phyloP scores from a whole-genome alignment of 2,329 filamentous ascomycete genomes.

The Neonectria coccinea region DNA sequence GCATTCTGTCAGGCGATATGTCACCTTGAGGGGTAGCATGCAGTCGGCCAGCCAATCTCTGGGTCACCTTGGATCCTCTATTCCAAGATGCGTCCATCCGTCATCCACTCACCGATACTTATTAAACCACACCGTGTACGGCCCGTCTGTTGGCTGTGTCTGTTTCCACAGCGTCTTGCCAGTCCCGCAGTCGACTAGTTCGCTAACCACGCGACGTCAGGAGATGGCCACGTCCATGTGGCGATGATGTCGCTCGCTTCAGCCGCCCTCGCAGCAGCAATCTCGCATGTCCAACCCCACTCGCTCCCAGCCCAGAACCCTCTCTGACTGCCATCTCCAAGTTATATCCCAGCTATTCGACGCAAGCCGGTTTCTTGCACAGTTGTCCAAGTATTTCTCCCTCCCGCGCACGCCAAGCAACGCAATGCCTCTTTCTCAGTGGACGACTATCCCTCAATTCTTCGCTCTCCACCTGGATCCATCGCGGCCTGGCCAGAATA shows the following conservation, averaged over 20 bases:
- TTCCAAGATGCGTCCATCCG: too few relatives aligned
- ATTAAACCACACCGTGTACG: too few relatives aligned
- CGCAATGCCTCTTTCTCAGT: neutral
- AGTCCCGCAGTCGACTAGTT: neutral
- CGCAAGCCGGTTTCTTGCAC: neutral
- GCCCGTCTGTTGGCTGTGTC: neutral
- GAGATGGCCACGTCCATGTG: conserved; percentile 8
- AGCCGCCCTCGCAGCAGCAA: neutral
- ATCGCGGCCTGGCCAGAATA: neutral
- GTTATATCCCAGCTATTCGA: neutral
- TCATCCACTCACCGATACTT: too few relatives aligned
- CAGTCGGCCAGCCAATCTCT: neutral
- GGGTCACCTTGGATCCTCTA: neutral
- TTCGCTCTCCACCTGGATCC: neutral
- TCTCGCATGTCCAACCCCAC: conserved; percentile 5
- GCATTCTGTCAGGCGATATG: neutral
- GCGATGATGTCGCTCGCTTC: neutral
- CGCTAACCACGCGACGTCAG: conserved; percentile 20
- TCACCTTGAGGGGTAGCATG: neutral
- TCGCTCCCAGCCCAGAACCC: neutral
- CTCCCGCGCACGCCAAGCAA: neutral
- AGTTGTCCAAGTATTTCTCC: neutral
- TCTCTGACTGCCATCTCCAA: neutral
- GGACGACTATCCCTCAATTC: too few relatives aligned
- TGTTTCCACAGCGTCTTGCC: neutral